Base-by-base conservation (phyloP, 2,329 filamentous ascomycete species). In the Endothia cerciana region DNA sequence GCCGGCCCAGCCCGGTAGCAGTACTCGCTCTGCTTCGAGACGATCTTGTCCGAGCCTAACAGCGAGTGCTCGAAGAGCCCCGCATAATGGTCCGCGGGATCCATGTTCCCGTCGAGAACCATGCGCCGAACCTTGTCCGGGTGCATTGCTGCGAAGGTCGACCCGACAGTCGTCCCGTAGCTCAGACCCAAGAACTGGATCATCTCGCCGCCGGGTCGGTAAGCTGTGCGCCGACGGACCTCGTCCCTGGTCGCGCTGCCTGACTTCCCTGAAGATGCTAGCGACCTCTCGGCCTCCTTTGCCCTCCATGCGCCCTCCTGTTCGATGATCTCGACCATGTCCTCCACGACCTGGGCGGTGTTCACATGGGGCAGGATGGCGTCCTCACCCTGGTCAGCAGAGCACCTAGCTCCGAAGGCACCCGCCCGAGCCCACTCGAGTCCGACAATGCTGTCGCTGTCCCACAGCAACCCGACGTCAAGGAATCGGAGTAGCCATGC, bases 281-380 rank as follows among this genome's bases (percentile, higher is more conserved):
- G 40, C 63, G 71, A 33, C 15, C 65, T 65, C 30, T 41, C 60
- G 1, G 69, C 72, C 66, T 74, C 69, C 13, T 64, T 58, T 13
- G 71, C 71, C 30, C 74, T 68, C 71, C 74, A 80, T 33, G 78
- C 74, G 8, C 75, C 79, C 51, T 81, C 76, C 40, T 70, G 74
- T 67, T 85, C 82, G 13, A 80, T 74, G 43, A 85, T 77, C 49
- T 79, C 77, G 8, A 85, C 72, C 80, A 85, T 83, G 67, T 85
- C 82, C 47, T 78, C 73, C 1, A 80, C 82, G 2, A 81, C 80
- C 30, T 77, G 79, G 1, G 81, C 79, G 0, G 82, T 84, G 19
- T 78, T 79, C 56, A 81, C 73, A 70, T 80, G 81, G 45, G 62
- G 63, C 0, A 71, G 64, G 25, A 73, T 72, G 51, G 72, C 72